Evolutionary conservation across 768 basidiomycete genomes (phyloP).

Genomic region (Collybia mongolica): DNA sequence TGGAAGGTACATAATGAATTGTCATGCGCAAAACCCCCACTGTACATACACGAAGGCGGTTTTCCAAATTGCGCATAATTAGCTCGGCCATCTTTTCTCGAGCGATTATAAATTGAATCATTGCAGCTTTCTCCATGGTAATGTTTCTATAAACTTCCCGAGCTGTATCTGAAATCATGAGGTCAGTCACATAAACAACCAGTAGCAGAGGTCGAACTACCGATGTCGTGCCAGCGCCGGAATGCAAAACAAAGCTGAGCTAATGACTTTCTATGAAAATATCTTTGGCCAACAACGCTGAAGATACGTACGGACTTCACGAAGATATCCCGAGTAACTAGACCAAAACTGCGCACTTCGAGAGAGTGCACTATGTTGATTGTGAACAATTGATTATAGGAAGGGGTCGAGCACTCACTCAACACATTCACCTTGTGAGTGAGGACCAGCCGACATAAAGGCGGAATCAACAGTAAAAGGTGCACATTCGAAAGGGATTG

Average conservation of each 20-base stretch:
- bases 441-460: slow-evolving; percentile 12
- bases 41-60: slow-evolving; percentile 21
- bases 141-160: slow-evolving; percentile 66
- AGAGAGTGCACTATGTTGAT: slow-evolving; percentile 55
- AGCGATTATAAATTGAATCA: slow-evolving; percentile 44
- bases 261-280: slow-evolving; percentile 21
- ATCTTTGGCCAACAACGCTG: not conserved
- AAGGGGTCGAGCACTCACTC: slow-evolving; percentile 31
- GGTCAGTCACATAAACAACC: slow-evolving; percentile 1
- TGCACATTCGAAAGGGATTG: slow-evolving; percentile 65
- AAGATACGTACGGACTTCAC: slow-evolving; percentile 65
- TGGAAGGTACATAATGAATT: not conserved
- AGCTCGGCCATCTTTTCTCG: slow-evolving; percentile 38
- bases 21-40: not conserved
- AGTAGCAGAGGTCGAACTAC: slow-evolving; percentile 28
- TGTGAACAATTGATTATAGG: not conserved
- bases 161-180: slow-evolving; percentile 48
- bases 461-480: slow-evolving; percentile 26
- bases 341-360: slow-evolving; percentile 85
- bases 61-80: slow-evolving; percentile 27
- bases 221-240: slow-evolving; percentile 72
- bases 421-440: slow-evolving; percentile 45
- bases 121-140: slow-evolving; percentile 52
- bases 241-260: slow-evolving; percentile 79
- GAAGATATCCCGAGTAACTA: slow-evolving; percentile 80